Conservation (phyloP, 2,329 filamentous ascomycete species). For the Mariannaea elegans region DNA sequence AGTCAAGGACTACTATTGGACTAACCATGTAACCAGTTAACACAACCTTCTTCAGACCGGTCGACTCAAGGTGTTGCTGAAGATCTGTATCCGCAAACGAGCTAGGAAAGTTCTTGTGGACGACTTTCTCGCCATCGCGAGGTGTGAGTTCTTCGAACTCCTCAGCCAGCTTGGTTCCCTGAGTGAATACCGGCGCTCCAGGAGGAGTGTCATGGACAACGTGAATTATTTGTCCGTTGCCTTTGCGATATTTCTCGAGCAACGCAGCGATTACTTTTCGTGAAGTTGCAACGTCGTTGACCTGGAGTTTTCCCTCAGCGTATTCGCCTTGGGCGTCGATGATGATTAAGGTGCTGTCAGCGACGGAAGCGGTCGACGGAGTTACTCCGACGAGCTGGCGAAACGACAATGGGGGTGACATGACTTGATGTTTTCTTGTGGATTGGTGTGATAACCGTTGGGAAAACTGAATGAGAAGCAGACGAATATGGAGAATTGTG, state of each 20-base stretch:
- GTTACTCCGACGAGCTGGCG: constrained; percentile 63
- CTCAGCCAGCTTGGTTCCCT: constrained; percentile 64
- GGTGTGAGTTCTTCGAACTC: constrained; percentile 69
- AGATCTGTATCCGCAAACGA: constrained; percentile 70
- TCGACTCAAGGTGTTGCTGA: constrained; percentile 57
- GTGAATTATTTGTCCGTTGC: constrained; percentile 63
- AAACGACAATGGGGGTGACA: constrained; percentile 36
- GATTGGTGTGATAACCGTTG: too few species aligned
- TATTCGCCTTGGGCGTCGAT: constrained; percentile 79
- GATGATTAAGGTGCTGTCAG: constrained; percentile 70
- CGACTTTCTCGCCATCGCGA: constrained; percentile 61
- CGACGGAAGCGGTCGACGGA: constrained; percentile 63
- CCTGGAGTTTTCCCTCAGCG: constrained; percentile 64
- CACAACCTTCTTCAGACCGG: constrained; percentile 67
- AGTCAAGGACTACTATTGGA: not conserved
- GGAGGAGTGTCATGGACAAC: constrained; percentile 67
- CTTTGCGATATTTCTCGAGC: constrained; percentile 67
- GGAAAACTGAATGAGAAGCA: too few species aligned
- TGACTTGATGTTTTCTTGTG: not conserved
- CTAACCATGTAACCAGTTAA: constrained; percentile 66
- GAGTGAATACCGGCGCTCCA: constrained; percentile 73
- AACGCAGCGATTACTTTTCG: constrained; percentile 65
- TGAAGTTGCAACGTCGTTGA: constrained; percentile 61
- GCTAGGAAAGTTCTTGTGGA: constrained; percentile 66
- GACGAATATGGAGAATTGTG: too few species aligned